Evolutionary conservation across 129 eudicot genomes (phyloP).

Genomic region (Dittrichia graveolens): DNA sequence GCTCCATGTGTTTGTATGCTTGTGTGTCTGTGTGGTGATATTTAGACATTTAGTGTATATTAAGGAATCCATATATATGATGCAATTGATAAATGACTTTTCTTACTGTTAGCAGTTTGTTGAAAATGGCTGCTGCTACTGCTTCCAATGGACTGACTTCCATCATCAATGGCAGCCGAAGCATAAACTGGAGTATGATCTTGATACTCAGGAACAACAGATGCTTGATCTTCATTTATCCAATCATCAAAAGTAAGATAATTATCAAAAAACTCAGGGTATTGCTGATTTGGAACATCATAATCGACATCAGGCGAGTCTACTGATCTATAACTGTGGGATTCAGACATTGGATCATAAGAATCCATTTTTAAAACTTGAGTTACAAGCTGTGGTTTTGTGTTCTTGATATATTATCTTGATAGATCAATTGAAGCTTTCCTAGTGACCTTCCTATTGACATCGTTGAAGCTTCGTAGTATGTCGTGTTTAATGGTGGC

Average conservation of each 20-base stretch:
- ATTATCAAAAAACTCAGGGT: conserved; percentile 48
- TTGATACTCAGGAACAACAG: conserved; percentile 42
- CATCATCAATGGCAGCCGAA: conserved; percentile 29
- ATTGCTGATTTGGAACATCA: conserved; percentile 36
- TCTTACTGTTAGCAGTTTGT: conserved; percentile 46
- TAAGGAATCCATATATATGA: conserved; percentile 7
- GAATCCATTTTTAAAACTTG: conserved; percentile 26
- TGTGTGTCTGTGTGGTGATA: not conserved
- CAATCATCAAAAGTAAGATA: conserved; percentile 50
- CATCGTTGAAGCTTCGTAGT: conserved; percentile 57
- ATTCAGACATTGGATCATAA: conserved; percentile 33
- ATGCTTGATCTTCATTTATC: conserved; percentile 40
- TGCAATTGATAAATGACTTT: conserved; percentile 17
- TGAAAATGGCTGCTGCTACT: conserved; percentile 44
- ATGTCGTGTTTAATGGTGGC: conserved; percentile 40
- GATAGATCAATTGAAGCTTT: conserved; percentile 30
- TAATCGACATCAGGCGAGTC: conserved; percentile 46
- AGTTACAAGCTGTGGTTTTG: conserved; percentile 15
- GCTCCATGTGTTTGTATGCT: not conserved
- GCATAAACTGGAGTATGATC: conserved; percentile 36
- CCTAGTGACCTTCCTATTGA: conserved; percentile 54
- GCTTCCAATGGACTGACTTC: conserved; percentile 33
- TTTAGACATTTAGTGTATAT: too few species aligned
- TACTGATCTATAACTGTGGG: conserved; percentile 33
- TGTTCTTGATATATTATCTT: conserved; percentile 26